These are phyloP conservation scores for Colletotrichum lini DNA, from an alignment of 2,329 filamentous ascomycete genomes.

Conservation along the genomic window DNA sequence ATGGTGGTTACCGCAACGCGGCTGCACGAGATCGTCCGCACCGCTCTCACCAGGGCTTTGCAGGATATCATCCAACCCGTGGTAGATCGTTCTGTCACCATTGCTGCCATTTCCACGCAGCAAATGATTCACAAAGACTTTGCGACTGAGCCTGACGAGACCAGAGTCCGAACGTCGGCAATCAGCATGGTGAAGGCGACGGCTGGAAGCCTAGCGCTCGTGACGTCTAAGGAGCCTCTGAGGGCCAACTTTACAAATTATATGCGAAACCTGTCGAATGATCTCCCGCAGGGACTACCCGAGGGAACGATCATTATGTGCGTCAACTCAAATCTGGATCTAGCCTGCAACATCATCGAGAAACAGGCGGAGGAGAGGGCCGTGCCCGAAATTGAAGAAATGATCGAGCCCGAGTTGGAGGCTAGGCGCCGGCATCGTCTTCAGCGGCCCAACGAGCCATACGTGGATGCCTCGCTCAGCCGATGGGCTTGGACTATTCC, in stretches of 20 bases:
- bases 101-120: conserved; percentile 95
- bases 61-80: conserved; percentile 98
- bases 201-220: conserved; percentile 91
- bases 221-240: conserved; percentile 98
- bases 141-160: conserved; percentile 91
- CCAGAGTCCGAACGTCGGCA: conserved; percentile 86
- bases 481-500: conserved; percentile 96
- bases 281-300: conserved; percentile 85
- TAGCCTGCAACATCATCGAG: conserved; percentile 94
- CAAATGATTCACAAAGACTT: conserved; percentile 98
- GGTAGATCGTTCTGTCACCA: conserved; percentile 96
- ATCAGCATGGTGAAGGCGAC: conserved; percentile 96
- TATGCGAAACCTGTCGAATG: conserved; percentile 79
- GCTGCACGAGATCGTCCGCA: conserved; percentile 83
- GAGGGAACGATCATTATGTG: conserved; percentile 98
- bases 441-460: conserved; percentile 85
- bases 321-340: conserved; percentile 96
- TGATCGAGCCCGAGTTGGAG: conserved; percentile 87
- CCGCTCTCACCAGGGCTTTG: conserved; percentile 89
- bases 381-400: conserved; percentile 93
- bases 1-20: conserved; percentile 81
- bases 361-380: conserved; percentile 95
- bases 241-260: conserved; percentile 98
- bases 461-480: conserved; percentile 85
- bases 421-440: conserved; percentile 82